Conservation (phyloP, 2,329 filamentous ascomycete species). For the Acrodontium crateriforme region DNA sequence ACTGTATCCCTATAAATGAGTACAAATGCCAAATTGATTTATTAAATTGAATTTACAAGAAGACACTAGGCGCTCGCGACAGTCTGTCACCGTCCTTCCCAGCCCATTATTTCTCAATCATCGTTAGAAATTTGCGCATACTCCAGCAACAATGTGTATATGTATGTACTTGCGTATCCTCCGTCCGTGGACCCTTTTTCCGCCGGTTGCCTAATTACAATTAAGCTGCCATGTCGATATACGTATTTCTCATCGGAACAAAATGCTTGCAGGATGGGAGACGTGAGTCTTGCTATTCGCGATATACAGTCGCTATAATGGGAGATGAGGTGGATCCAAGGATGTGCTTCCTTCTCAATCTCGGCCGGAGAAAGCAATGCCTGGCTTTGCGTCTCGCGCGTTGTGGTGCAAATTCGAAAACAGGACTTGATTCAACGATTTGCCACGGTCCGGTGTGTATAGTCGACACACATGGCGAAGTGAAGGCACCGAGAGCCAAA, state of each 20-base stretch:
- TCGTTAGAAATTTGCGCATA: conserved; percentile 31
- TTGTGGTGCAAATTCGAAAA: too few species aligned
- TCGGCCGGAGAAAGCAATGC: conserved; percentile 16
- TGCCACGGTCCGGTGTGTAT: too few species aligned
- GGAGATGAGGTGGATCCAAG: conserved; percentile 55
- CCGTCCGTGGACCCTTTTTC: conserved; percentile 54
- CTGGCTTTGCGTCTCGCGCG: too few species aligned
- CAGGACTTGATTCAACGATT: too few species aligned
- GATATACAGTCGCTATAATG: conserved; percentile 65
- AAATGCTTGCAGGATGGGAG: conserved; percentile 69
- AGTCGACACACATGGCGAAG: too few species aligned
- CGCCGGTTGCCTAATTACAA: conserved; percentile 41
- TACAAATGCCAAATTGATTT: too few species aligned
- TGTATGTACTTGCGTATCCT: conserved; percentile 65
- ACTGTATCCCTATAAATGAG: too few species aligned
- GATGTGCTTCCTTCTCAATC: conserved; percentile 36
- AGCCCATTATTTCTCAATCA: conserved; percentile 26
- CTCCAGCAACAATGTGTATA: conserved; percentile 41
- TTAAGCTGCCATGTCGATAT: conserved; percentile 42
- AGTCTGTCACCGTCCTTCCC: conserved; percentile 13
- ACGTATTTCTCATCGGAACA: conserved; percentile 64
- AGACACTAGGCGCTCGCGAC: conserved; percentile 3
- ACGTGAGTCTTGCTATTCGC: conserved; percentile 62
- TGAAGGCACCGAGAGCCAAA: too few species aligned
- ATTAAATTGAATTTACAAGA: too few species aligned